Base-by-base conservation (phyloP, 2,329 filamentous ascomycete species). In the Aureobasidium zeae region DNA sequence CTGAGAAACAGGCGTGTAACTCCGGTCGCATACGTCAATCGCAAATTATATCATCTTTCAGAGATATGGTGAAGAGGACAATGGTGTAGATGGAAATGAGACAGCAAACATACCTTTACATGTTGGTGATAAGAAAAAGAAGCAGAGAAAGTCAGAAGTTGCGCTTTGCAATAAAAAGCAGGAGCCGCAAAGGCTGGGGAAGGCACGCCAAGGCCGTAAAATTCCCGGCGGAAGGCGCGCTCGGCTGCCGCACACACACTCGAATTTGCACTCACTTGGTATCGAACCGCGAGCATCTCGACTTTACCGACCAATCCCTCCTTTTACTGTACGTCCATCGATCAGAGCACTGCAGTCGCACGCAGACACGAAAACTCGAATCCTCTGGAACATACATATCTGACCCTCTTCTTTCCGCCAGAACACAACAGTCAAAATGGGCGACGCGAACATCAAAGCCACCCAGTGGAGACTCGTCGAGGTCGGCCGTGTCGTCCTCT, bases 11-110 rank as follows among this genome's bases (percentile, higher is more conserved):
- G 87, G 88, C 87, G 83, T 82, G 86, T 79, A 83, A 70, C 74
- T 86, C 86, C 88, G 78, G 79, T 70, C 71, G 66, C 66, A 65
- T 69, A 73, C 76, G 83, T 95, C 87, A 93, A 89, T 89, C 87
- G 88, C 87, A 95, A 95, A 95, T 94, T 94, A 86, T 84, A 72
- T 83, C 87, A 94, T 94, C 88, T 85, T 82, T 55, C 38, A 22
- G 15, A 38, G 39, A 13, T 2, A 28, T 48, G 34, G 25, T 33
- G 19, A 36, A 25, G 8, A n/a, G n/a, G n/a, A n/a, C n/a, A n/a
- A 24, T 34, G 29, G 21, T 21, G 38, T 28, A 36, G 17, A n/a
- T n/a, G n/a, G n/a, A 43, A 43, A 25, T 11, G 21, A 34, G 13
- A 20, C 15, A 30, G 26, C 17, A 11, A 26, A 47, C 37, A 25